Base-by-base conservation (phyloP, 2,329 filamentous ascomycete species). In the Aspergillus fumigatiaffinis region DNA sequence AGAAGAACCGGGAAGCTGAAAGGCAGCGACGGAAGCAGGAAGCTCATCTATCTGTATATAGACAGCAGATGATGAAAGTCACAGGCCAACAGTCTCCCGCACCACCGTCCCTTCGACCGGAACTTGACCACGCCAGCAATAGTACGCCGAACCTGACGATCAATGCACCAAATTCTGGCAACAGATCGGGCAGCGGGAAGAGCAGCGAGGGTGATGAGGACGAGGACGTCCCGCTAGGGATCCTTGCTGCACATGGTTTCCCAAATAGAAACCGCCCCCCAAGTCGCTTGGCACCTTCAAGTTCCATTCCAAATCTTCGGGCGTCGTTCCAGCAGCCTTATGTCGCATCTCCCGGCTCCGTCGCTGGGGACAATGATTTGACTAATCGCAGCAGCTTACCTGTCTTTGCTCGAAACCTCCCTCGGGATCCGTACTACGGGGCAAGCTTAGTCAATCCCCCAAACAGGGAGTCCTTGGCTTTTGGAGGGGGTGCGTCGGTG, bases 11-110 rank as follows among this genome's bases (percentile, higher is more conserved):
- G 69, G 83, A 90, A 69, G 81, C 88, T 50, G 85, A 88, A 20
- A 89, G 87, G 71, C 90, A 94, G 71, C 82, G 92, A 61, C 85
- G 87, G 67, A 94, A 92, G 79, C 92, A 96, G 71, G 91, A 96
- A 73, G 92, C 92, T 12, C 91, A 94, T 71, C 87, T 96, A 80
- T 84, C 91, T 1, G 88, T 96, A 1, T 96, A 96, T 73, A 85
- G 92, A 57, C 92, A 96, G 72, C 90, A 94, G 74, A 96, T 96
- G 92, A 96, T 93, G 89, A 96, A 96, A 76, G 89, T 94, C 29
- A 95, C 91, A 0, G 92, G 92, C 50, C 90, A 93, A 65, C 77
- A 85, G 23, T 73, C 81, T 4, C 73, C 80, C 10, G 75, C 77
- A 46, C 72, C 77, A 46, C 72, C 80, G 14, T 68, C 77, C 10